Evolutionary conservation across 2,329 filamentous ascomycete species (phyloP).

Genomic region (Fusarium sp.): DNA sequence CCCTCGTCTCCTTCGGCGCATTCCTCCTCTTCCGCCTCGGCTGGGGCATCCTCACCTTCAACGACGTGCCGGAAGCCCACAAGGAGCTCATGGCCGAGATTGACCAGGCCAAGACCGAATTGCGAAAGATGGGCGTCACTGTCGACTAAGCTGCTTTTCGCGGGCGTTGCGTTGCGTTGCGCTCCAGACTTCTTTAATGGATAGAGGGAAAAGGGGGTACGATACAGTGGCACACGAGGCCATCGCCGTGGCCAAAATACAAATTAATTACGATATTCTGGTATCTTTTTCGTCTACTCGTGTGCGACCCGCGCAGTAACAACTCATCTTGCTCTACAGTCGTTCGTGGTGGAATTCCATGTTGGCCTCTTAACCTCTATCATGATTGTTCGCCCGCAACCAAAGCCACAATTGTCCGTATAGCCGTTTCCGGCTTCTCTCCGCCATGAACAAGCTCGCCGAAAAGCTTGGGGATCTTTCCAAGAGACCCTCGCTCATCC

Average conservation of each 20-base stretch:
- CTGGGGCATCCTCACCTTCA: conserved; percentile 94
- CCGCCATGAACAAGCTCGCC: conserved; percentile 66
- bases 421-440: conserved; percentile 67
- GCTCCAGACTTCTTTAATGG: conserved; percentile 30
- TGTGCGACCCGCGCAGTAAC: conserved; percentile 24
- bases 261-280: conserved; percentile 34
- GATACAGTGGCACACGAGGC: background rate
- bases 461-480: conserved; percentile 71
- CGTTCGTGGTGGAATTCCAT: background rate
- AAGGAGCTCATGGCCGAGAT: conserved; percentile 90
- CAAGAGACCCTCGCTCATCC: conserved; percentile 67
- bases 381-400: conserved; percentile 58
- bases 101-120: conserved; percentile 78
- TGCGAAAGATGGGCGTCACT: conserved; percentile 80
- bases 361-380: conserved; percentile 5
- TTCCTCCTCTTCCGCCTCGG: conserved; percentile 93
- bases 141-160: conserved; percentile 69
- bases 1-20: conserved; percentile 88
- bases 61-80: conserved; percentile 92
- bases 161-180: background rate
- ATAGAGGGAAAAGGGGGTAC: conserved; percentile 24
- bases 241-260: conserved; percentile 24
- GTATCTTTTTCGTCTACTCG: conserved; percentile 13
- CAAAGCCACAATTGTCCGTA: conserved; percentile 70
- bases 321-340: background rate